These are phyloP conservation scores for Zizania palustris DNA, from an alignment of 202 grass and related monocot genomes.

Conservation along the genomic window DNA sequence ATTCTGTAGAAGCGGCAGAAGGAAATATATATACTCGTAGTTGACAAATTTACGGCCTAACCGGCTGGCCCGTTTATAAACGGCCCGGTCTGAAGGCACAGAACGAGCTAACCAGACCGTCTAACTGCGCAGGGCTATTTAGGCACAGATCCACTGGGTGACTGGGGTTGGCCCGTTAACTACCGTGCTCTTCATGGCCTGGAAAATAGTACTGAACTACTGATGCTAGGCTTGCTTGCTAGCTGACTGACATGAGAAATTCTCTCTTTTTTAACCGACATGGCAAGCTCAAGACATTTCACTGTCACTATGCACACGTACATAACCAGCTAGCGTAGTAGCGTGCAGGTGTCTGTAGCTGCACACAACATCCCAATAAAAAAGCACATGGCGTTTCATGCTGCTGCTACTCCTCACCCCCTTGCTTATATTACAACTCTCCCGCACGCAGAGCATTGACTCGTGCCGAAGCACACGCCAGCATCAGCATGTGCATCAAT, in stretches of 20 bases:
- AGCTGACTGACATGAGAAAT: not conserved
- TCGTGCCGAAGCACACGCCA: constrained; percentile 34
- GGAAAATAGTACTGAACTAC: too few relatives aligned
- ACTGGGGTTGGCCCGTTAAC: too few relatives aligned
- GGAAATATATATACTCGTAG: not conserved
- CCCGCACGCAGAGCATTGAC: constrained; percentile 36
- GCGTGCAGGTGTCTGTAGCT: constrained; percentile 6
- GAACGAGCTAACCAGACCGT: too few relatives aligned
- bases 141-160: too few relatives aligned
- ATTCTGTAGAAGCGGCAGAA: not conserved
- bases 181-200: too few relatives aligned
- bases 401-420: not conserved
- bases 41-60: too few relatives aligned
- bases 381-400: constrained; percentile 27
- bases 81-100: not conserved
- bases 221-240: too few relatives aligned
- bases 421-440: not conserved
- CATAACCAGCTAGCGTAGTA: constrained; percentile 38
- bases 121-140: too few relatives aligned
- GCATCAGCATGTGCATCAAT: constrained; percentile 52
- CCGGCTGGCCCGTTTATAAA: too few relatives aligned
- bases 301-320: not conserved
- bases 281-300: not conserved
- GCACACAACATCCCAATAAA: constrained; percentile 29
- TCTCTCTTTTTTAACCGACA: not conserved